Evolutionary conservation across 2,329 filamentous ascomycete genomes (phyloP).

Genomic region (Ophiocordyceps camponoti-leonardi): DNA sequence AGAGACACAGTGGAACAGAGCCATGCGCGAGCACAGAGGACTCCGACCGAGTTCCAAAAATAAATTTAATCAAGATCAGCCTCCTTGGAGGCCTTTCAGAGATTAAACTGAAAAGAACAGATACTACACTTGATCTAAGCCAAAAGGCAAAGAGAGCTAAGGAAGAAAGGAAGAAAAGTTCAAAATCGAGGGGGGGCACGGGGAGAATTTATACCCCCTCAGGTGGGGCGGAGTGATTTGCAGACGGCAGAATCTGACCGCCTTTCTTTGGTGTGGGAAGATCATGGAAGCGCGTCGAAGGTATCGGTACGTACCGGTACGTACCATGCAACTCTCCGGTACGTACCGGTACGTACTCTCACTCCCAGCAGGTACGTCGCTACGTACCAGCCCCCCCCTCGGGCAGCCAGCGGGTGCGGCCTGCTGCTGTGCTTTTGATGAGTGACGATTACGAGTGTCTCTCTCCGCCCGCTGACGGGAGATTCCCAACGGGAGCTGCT

Average conservation of each 20-base stretch:
- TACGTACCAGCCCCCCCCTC: no score
- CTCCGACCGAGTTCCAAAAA: slow-evolving; percentile 24
- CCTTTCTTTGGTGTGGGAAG: background rate
- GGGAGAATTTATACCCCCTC: slow-evolving; percentile 9
- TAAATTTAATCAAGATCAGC: slow-evolving; percentile 66
- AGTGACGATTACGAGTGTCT: no score
- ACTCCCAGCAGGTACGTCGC: no score
- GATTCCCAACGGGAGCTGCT: no score
- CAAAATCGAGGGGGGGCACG: slow-evolving; percentile 1
- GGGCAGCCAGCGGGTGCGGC: no score
- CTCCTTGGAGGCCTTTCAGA: slow-evolving; percentile 64
- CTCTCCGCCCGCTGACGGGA: no score
- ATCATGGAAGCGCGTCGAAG: background rate
- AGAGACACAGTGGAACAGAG: slow-evolving; percentile 23
- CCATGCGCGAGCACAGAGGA: slow-evolving; percentile 25
- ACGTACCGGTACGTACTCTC: no score
- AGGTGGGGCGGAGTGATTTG: background rate
- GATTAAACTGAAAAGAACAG: slow-evolving; percentile 97
- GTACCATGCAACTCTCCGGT: no score
- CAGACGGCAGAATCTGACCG: background rate
- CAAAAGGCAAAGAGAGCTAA: slow-evolving; percentile 35
- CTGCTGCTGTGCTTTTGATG: no score
- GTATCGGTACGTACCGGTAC: background rate
- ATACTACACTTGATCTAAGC: slow-evolving; percentile 93
- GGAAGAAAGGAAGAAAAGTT: slow-evolving; percentile 14